phyloP scores from a whole-genome alignment of 768 basidiomycete genomes.

The Tylopilus intermedius region DNA sequence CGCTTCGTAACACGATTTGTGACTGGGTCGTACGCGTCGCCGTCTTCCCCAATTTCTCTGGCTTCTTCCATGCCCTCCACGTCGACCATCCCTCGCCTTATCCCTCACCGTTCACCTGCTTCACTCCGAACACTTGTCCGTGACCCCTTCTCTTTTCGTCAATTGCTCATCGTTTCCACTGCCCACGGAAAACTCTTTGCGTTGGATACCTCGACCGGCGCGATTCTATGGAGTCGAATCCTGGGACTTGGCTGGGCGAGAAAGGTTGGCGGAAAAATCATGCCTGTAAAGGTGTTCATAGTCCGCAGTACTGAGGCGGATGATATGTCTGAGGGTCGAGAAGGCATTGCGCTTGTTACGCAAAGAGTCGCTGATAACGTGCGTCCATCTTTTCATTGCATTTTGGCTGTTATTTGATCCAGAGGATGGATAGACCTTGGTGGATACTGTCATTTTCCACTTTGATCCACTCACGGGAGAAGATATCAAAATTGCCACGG shows the following conservation, averaged over 20 bases:
- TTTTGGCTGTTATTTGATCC: slow-evolving; percentile 3
- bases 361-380: slow-evolving; percentile 63
- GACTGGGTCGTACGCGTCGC: slow-evolving; percentile 59
- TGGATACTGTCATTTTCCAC: slow-evolving; percentile 73
- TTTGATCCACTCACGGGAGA: slow-evolving; percentile 76
- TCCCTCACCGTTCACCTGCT: slow-evolving; percentile 24
- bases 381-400: slow-evolving; percentile 20
- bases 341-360: slow-evolving; percentile 59
- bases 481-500: slow-evolving; percentile 36
- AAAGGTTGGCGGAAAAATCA: slow-evolving; percentile 48
- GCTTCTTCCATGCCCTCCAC: not conserved
- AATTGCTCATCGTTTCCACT: slow-evolving; percentile 73
- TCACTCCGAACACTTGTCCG: slow-evolving; percentile 44
- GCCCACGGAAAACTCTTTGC: slow-evolving; percentile 72
- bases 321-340: slow-evolving; percentile 7
- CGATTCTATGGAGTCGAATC: slow-evolving; percentile 73
- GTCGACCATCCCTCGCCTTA: slow-evolving; percentile 16
- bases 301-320: slow-evolving; percentile 25
- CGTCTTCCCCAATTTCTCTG: slow-evolving; percentile 32
- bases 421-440: slow-evolving; percentile 40
- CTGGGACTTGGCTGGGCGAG: slow-evolving; percentile 70
- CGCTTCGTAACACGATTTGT: slow-evolving; percentile 69
- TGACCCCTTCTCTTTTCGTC: slow-evolving; percentile 83
- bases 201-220: slow-evolving; percentile 74
- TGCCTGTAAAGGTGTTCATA: slow-evolving; percentile 60